Evolutionary conservation across 306 rosid genomes (phyloP).

Genomic region (Canavalia gladiata): DNA sequence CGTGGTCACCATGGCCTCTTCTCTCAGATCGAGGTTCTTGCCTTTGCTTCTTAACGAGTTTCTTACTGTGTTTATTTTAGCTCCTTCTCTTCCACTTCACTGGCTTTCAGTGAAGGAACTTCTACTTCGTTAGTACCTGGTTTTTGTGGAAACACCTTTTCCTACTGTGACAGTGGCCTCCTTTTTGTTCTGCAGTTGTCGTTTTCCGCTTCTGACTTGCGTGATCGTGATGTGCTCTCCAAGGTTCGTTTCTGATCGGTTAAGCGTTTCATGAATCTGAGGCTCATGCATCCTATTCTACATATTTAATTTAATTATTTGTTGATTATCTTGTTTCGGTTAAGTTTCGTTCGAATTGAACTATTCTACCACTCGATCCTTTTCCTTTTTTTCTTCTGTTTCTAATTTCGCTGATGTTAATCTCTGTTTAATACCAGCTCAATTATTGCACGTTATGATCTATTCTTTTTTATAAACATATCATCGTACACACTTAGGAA

Average conservation of each 20-base stretch:
- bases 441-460: slow-evolving; percentile 12
- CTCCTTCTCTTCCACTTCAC: slow-evolving; percentile 27
- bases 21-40: slow-evolving; percentile 89
- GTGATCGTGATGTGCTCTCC: slow-evolving; percentile 74
- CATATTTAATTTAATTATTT: not conserved
- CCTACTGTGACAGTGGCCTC: slow-evolving; percentile 1
- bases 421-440: slow-evolving; percentile 10
- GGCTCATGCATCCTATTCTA: slow-evolving; percentile 9
- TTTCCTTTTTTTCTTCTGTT: not conserved
- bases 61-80: not conserved
- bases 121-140: not conserved
- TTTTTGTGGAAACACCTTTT: not conserved
- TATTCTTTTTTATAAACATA: slow-evolving; percentile 7
- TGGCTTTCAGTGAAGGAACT: not conserved
- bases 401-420: slow-evolving; percentile 7
- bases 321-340: not conserved
- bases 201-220: slow-evolving; percentile 72
- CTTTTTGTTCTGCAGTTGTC: slow-evolving; percentile 64
- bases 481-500: not conserved
- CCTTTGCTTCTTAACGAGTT: not conserved
- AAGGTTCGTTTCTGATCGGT: slow-evolving; percentile 63
- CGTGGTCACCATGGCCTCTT: slow-evolving; percentile 76
- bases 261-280: slow-evolving; percentile 39
- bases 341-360: slow-evolving; percentile 28
- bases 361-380: not conserved